Evolutionary conservation across 2,329 filamentous ascomycete genomes (phyloP).

Genomic region (Diplodia intermedia): DNA sequence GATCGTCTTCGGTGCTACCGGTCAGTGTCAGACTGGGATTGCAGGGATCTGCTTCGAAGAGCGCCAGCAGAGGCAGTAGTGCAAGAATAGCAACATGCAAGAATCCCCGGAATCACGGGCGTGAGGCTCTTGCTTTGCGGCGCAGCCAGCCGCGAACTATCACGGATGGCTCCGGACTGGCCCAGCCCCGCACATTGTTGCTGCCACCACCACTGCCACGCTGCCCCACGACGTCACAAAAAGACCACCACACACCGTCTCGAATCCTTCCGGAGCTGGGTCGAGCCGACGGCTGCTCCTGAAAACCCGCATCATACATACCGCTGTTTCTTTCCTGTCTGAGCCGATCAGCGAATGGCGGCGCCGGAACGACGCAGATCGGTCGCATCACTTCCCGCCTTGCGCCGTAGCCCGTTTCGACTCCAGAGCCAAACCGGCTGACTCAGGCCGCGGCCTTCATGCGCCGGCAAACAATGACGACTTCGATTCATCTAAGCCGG

Average conservation of each 20-base stretch:
- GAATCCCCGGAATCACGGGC: neutral
- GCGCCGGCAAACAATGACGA: neutral
- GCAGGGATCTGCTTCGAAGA: too few species aligned
- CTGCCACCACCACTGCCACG: neutral
- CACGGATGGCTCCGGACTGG: neutral
- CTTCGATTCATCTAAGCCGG: neutral
- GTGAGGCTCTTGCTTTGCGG: neutral
- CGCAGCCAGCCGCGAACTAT: neutral
- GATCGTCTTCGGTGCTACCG: too few species aligned
- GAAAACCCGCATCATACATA: too few species aligned
- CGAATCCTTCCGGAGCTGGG: neutral
- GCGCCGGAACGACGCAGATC: neutral
- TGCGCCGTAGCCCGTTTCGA: constrained; percentile 6
- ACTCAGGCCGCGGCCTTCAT: constrained; percentile 1
- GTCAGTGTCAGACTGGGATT: too few species aligned
- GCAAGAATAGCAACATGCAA: too few species aligned
- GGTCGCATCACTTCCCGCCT: neutral
- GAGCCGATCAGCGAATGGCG: constrained; percentile 1
- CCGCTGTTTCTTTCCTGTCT: neutral
- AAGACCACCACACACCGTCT: neutral
- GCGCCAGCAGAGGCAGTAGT: too few species aligned
- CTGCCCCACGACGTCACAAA: neutral
- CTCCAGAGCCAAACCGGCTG: constrained; percentile 5
- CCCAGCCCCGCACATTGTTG: neutral
- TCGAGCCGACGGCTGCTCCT: too few species aligned